phyloP scores from a whole-genome alignment of 129 eudicot genomes.

The Flaveria ramosissima region DNA sequence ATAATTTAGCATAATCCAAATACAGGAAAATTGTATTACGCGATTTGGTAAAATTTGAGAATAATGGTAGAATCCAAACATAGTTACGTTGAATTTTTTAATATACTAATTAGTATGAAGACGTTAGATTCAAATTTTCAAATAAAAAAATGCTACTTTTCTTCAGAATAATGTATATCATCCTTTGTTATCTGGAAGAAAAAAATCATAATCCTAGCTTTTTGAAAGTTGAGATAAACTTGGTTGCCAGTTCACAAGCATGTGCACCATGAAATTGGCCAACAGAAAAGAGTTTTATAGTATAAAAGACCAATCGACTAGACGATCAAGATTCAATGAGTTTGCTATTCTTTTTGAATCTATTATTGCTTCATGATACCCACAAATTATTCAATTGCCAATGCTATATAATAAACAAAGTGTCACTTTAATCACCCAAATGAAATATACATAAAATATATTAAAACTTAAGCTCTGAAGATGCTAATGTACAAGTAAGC shows the following conservation, averaged over 20 bases:
- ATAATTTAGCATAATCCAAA: slow-evolving; percentile 16
- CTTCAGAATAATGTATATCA: background rate
- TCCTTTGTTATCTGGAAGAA: background rate
- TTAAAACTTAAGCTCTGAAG: slow-evolving; percentile 2
- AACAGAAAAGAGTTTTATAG: slow-evolving; percentile 22
- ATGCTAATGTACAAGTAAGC: slow-evolving; percentile 29
- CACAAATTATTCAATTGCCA: slow-evolving; percentile 22
- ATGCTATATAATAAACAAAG: slow-evolving; percentile 20
- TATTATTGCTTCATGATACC: slow-evolving; percentile 25
- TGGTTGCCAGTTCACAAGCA: slow-evolving; percentile 30
- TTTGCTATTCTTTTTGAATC: slow-evolving; percentile 20
- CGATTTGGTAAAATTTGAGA: background rate
- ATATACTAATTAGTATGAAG: background rate
- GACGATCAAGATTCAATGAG: slow-evolving; percentile 17
- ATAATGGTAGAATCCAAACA: too few species aligned
- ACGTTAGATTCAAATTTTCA: background rate
- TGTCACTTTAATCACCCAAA: background rate
- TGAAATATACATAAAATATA: slow-evolving; percentile 19
- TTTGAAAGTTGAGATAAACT: slow-evolving; percentile 5
- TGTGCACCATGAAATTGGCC: slow-evolving; percentile 35
- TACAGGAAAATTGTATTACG: background rate
- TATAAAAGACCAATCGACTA: slow-evolving; percentile 19
- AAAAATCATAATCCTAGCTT: background rate
- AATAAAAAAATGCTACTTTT: background rate
- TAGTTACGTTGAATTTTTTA: background rate